These are phyloP conservation scores for Chlamydomonas sp. DNA, from an alignment of 139 green algal species.

Conservation along the genomic window DNA sequence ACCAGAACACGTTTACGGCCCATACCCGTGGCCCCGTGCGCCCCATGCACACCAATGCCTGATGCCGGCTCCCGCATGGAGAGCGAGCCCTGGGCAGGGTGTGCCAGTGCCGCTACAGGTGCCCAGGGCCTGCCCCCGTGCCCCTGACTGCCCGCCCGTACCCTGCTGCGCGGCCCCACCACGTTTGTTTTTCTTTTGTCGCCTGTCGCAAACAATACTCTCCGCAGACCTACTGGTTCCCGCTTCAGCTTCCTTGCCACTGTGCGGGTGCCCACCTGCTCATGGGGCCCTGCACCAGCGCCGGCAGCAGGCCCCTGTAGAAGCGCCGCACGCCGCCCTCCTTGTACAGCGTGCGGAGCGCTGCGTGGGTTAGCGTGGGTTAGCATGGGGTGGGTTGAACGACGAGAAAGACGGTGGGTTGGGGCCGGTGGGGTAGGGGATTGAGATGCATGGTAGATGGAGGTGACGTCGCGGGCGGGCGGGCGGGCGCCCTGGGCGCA, in stretches of 20 bases:
- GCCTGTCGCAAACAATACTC: background rate
- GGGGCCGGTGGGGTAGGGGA: background rate
- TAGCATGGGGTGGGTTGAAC: background rate
- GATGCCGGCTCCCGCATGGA: too few species aligned
- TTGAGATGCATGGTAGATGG: background rate
- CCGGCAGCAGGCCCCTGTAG: conserved; percentile 85
- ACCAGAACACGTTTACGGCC: too few species aligned
- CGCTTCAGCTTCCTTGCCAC: background rate
- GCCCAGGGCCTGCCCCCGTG: background rate
- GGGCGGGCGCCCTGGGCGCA: background rate
- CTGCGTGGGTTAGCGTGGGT: conserved; percentile 70
- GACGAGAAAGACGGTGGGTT: background rate
- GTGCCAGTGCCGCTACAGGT: too few species aligned
- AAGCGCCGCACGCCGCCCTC: conserved; percentile 87
- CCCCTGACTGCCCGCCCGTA: background rate
- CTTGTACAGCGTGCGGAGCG: conserved; percentile 78
- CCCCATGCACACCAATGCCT: too few species aligned
- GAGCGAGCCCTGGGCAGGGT: too few species aligned
- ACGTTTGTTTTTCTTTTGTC: background rate
- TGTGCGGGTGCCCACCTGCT: conserved; percentile 51
- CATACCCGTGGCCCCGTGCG: too few species aligned
- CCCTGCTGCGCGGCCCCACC: too few species aligned
- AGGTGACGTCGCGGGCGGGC: background rate
- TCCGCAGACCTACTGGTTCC: too few species aligned
- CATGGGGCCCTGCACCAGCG: conserved; percentile 80